These are phyloP conservation scores for Calonectria ilicicola DNA, from an alignment of 2,329 filamentous ascomycete genomes.

Conservation along the genomic window DNA sequence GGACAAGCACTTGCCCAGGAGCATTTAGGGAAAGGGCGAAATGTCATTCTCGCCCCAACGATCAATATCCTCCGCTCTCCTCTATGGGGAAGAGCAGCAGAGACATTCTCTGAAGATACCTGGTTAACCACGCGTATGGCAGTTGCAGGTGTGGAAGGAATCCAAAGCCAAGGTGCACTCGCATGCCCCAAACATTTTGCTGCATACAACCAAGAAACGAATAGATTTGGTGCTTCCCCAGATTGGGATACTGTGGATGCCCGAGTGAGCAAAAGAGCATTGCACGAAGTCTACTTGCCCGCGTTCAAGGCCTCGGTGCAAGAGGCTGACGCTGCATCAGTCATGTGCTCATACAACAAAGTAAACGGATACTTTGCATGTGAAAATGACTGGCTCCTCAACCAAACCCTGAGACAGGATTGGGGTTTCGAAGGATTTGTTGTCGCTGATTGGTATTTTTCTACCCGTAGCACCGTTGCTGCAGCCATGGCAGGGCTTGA, in stretches of 20 bases:
- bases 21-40: background rate
- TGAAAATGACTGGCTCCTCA: background rate
- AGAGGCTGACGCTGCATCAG: background rate
- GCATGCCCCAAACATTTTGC: background rate
- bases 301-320: conserved; percentile 1
- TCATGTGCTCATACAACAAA: conserved; percentile 2
- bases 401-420: background rate
- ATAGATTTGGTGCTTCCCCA: background rate
- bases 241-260: background rate
- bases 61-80: background rate
- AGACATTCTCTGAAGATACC: background rate
- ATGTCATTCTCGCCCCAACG: background rate
- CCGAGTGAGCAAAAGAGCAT: background rate
- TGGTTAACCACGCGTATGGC: conserved; percentile 1
- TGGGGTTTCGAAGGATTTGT: background rate
- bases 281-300: background rate
- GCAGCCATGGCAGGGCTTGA: background rate
- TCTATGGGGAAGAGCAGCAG: background rate
- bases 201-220: background rate
- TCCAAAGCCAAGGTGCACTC: background rate
- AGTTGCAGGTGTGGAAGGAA: background rate
- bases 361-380: background rate
- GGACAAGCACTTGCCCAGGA: background rate
- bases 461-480: background rate
- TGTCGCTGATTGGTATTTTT: background rate